Evolutionary conservation across 371 early-diverging fungal species (phyloP), one percentile per base, ranked within the genome.

Genomic region (Apophysomyces variabilis): DNA sequence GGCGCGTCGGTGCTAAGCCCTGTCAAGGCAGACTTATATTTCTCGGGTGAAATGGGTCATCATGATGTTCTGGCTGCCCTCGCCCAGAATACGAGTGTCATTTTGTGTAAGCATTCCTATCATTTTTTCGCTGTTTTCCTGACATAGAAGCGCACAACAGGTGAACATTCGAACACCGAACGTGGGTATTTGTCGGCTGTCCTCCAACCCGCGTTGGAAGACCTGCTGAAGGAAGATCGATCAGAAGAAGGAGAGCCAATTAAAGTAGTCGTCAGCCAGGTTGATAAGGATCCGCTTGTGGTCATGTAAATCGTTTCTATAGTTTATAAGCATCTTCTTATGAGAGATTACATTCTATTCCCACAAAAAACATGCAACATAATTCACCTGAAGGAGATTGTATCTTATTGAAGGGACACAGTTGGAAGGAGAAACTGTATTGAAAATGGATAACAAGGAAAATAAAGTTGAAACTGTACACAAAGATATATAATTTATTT

Each of bases 31-130:
- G 95, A 95, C 66, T 69, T 99, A 50, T 91, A 89, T 69, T 86
- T 97, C 39, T 95, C 99, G n/a, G 99, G 99, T 32, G 98, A 98
- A 79, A 92, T 97, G 88, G 86, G 89, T 13, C 98, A 97, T 70
- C 98, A 98, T 67, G 95, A 95, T 61, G 83, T 97, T 3, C 81
- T 98, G 56, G 91, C 87, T 41, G 94, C 93, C 9, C 71, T 90
- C 21, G 90, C 87, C 9, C 82, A 86, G 39, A 79, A 86, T 57
- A 93, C 89, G 12, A 92, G 89, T 60, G 97, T 98, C 12, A 89
- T 99, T 58, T 78, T 99, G 45, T 92, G 96, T 83, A 82, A 80
- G 81, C 68, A 16, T 41, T 57, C 13, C n/a, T 37, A 32, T 36
- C 7, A 38, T 6, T 65, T 44, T 5, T 18, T 69, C 6, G 39